Conservation (phyloP, 306 rosid genomes). For the Luffa acutangula region DNA sequence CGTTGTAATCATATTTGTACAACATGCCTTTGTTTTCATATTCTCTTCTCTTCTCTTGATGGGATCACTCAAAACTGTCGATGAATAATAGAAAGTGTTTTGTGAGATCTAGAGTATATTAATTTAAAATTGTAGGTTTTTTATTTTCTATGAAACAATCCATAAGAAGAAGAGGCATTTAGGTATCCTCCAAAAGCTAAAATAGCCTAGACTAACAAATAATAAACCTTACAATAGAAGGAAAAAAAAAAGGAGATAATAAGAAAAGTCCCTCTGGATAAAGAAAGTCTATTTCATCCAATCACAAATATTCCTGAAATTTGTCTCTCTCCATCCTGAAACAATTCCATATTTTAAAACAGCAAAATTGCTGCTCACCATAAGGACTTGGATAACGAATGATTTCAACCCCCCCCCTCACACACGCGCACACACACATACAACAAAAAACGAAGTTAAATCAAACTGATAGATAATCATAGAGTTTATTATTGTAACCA, state of each 20-base stretch:
- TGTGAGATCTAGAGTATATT: slow-evolving; percentile 19
- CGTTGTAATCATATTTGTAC: slow-evolving; percentile 57
- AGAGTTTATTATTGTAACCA: not conserved
- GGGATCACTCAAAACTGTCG: slow-evolving; percentile 89
- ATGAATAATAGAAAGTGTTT: slow-evolving; percentile 7
- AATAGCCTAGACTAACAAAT: not conserved
- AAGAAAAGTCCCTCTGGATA: not conserved
- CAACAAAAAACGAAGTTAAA: not conserved
- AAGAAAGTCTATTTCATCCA: not conserved
- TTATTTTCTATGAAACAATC: not conserved
- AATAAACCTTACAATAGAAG: not conserved
- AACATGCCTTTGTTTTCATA: slow-evolving; percentile 82
- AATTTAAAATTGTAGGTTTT: not conserved
- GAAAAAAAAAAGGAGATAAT: not conserved
- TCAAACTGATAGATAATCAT: not conserved
- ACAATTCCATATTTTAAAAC: not conserved
- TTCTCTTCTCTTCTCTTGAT: slow-evolving; percentile 67
- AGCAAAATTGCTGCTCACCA: not conserved
- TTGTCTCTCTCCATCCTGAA: not conserved
- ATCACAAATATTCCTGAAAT: not conserved
- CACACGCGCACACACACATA: not conserved
- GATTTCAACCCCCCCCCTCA: not conserved
- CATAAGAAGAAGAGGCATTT: not conserved
- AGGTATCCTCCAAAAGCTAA: not conserved
- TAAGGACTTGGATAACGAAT: not conserved